Conservation (phyloP, 1,284 basidiomycete species). For the Irpex sp. region DNA sequence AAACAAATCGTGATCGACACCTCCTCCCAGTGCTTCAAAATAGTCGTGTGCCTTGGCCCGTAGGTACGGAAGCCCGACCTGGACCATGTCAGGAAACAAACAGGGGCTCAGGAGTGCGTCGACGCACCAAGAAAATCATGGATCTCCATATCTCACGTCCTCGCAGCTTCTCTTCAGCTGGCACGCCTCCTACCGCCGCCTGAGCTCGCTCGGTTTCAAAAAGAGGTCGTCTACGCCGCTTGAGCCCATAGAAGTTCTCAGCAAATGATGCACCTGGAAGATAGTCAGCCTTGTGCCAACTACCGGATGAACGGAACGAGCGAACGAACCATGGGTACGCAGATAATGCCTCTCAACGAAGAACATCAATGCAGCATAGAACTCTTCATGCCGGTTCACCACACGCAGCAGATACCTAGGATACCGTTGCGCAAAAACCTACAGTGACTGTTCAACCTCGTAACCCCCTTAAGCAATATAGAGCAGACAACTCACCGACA, state of each 20-base stretch:
- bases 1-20: slow-evolving; percentile 62
- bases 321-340: slow-evolving; percentile 64
- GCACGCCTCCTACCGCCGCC: slow-evolving; percentile 64
- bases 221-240: slow-evolving; percentile 69
- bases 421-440: slow-evolving; percentile 95
- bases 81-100: background rate
- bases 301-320: background rate
- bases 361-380: slow-evolving; percentile 87
- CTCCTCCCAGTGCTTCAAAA: slow-evolving; percentile 88
- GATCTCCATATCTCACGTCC: slow-evolving; percentile 68
- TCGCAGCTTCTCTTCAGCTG: slow-evolving; percentile 61
- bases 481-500: slow-evolving; percentile 60
- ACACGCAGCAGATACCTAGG: slow-evolving; percentile 90
- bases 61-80: slow-evolving; percentile 90
- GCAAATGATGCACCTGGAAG: slow-evolving; percentile 79
- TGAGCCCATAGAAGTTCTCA: slow-evolving; percentile 92
- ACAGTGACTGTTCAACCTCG: background rate
- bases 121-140: slow-evolving; percentile 69
- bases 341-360: slow-evolving; percentile 92
- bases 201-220: slow-evolving; percentile 63
- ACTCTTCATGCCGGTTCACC: slow-evolving; percentile 95
- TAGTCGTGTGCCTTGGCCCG: slow-evolving; percentile 88
- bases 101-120: background rate
- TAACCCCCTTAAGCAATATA: background rate
- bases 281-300: background rate